These are phyloP conservation scores for Adansonia grandidieri DNA, from an alignment of 441 rosid species.

Conservation along the genomic window DNA sequence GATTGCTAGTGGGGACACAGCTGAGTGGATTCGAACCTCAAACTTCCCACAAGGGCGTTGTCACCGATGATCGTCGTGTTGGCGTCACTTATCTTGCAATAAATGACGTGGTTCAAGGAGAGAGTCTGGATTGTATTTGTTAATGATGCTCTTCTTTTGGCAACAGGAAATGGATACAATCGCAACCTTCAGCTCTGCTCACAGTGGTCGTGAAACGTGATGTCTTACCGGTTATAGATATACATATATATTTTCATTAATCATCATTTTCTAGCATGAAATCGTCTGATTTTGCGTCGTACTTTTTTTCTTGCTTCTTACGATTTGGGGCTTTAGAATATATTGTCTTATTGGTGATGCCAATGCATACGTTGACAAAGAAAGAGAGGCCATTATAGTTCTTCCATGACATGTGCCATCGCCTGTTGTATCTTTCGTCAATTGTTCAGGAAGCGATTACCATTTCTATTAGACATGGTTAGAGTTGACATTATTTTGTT, in stretches of 20 bases:
- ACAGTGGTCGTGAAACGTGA: neutral
- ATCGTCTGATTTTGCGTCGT: neutral
- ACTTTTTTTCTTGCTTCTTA: neutral
- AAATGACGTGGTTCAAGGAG: slow-evolving; percentile 81
- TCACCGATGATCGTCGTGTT: slow-evolving; percentile 80
- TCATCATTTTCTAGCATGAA: slow-evolving; percentile 16
- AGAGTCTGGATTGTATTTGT: slow-evolving; percentile 71
- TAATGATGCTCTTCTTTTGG: slow-evolving; percentile 70
- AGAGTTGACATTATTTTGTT: neutral
- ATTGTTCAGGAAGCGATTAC: neutral
- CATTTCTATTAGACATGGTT: neutral
- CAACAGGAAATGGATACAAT: slow-evolving; percentile 94
- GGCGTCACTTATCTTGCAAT: slow-evolving; percentile 82
- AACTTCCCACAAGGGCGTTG: slow-evolving; percentile 92
- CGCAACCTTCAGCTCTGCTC: slow-evolving; percentile 66
- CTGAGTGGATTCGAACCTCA: slow-evolving; percentile 90
- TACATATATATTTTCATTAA: neutral
- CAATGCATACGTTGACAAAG: neutral
- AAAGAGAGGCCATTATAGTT: neutral
- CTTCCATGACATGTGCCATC: neutral
- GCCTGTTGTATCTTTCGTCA: neutral
- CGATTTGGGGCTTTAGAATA: too few relatives aligned
- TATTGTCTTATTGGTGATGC: neutral
- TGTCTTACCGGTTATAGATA: neutral
- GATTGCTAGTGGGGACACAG: slow-evolving; percentile 94